Base-by-base conservation (phyloP, 2,329 filamentous ascomycete genomes). In the Parafenestella ontariensis region DNA sequence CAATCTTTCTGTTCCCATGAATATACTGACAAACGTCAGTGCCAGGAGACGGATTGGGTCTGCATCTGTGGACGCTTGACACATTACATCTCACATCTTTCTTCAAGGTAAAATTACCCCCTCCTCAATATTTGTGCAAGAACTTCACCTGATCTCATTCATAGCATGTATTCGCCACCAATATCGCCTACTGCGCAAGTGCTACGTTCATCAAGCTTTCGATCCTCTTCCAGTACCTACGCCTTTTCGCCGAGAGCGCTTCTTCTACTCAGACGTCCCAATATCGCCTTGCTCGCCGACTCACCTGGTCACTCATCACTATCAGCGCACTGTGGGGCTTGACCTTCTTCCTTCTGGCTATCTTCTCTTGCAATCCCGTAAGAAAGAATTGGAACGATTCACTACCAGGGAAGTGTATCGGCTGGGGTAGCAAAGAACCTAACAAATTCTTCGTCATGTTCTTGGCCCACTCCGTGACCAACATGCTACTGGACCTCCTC, bases 161-260 rank as follows among this genome's bases (percentile, higher is more conserved):
- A 26, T 18, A 76, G 70, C 63, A 69, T 41, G 59, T 76, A 9
- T 76, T 68, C 55, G 44, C 62, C 1, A 67, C 68, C 20, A 76
- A 75, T 31, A 41, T 60, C 7, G 58, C 64, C 3, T 76, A 76
- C 54, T 59, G 64, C 39, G 55, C 59, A 5, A 70, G 68, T 18
- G 67, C 74, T 1, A 65, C 71, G 3, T 68, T 74, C 11, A 74
- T 77, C 54, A 77, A 77, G 43, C 61, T 77, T 17, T 63, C 74
- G 1, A 71, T 77, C 18, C 64, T 77, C 3, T 62, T 74, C 34
- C 74, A 77, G 49, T 77, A 75, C 37, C 65, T 71, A 15, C 72
- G 74, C 11, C 61, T 77, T 8, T 76, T 75, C 54, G 60, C 65
- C 11, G 62, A 65, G 47, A 52, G 62, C 15, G 50, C 64, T 9